Base-by-base conservation (phyloP, 2,329 filamentous ascomycete species). In the Tolypocladium cylindrosporum region DNA sequence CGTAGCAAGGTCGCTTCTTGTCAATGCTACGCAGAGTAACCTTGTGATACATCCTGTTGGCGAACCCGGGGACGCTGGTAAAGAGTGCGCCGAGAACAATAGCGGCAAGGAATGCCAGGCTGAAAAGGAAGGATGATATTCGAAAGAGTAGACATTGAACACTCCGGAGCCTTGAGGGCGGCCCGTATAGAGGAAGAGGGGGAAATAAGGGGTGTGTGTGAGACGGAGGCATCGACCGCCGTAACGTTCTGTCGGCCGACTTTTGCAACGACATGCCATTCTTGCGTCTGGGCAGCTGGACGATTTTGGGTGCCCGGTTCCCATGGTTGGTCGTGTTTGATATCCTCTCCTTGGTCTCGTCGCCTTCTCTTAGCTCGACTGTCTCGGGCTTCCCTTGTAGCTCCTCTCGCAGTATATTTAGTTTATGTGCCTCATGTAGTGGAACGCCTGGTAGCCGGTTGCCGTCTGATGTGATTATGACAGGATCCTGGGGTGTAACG, bases 121-220 rank as follows among this genome's bases (percentile, higher is more conserved):
- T 95, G 1, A 96, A 76, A 42, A 91, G 80, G 59, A 89, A 88
- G 0, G 91, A 91, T 0, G 86, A 81, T 1, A 82, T 62, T 11
- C 86, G 81, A 60, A 94, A 88, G 19, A 79, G 74, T 37, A 79
- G 71, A 67, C 84, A 89, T 63, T 92, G 87, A 1, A 91, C 39
- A 39, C 83, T 78, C 54, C 85, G 80, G n/a, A 87, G 59, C 0
- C 82, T 55, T 0, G 88, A 86, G 0, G 91, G 85, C 0, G 90
- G 87, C 0, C 89, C 89, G 65, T 96, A 96, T 1, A 90, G 76
- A 0, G 91, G 91, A 10, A 96, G 72, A 2, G 90, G 89, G 7
- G 91, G 91, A 63, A 97, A 97, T 6, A 96, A 75, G 3, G 90
- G 88, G 63, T 92, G 87, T 2, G 89, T 92, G 62, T 84, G 81